Percentiles rank a stretch among this genome's conserved stretches.
Evolutionary conservation across 2,329 filamentous ascomycete species (phyloP).

Genomic region (Thielaviopsis euricoi): DNA sequence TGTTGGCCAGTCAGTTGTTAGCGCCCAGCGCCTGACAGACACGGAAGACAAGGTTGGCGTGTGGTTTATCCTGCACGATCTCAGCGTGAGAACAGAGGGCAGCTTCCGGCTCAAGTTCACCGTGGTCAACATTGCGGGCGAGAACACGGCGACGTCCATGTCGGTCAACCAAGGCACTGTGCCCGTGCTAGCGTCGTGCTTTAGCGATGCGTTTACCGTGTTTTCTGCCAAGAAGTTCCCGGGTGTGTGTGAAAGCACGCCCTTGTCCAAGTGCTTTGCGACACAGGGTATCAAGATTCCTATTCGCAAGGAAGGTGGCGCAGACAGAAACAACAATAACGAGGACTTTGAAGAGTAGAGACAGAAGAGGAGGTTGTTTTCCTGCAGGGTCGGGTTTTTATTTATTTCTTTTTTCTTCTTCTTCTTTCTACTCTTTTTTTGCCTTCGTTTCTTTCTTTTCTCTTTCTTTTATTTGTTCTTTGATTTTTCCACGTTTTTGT

Average conservation of each 20-base stretch:
- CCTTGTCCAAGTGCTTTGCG: slow-evolving; percentile 83
- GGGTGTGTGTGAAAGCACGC: slow-evolving; percentile 85
- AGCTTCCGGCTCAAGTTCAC: slow-evolving; percentile 58
- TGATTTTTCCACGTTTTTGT: too few species aligned
- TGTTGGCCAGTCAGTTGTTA: slow-evolving; percentile 80
- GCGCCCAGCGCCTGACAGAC: slow-evolving; percentile 71
- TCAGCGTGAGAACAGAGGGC: slow-evolving; percentile 87
- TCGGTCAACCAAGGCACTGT: slow-evolving; percentile 58
- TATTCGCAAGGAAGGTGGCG: slow-evolving; percentile 65
- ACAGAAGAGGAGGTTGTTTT: too few species aligned
- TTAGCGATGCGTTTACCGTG: slow-evolving; percentile 80
- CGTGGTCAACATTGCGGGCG: slow-evolving; percentile 59
- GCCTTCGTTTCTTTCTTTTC: neutral
- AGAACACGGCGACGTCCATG: slow-evolving; percentile 21
- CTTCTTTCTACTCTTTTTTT: neutral
- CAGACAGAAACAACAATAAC: slow-evolving; percentile 29
- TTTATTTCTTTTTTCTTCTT: neutral
- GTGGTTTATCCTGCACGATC: slow-evolving; percentile 92
- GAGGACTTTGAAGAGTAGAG: slow-evolving; percentile 27
- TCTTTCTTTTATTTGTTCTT: neutral
- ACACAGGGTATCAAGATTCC: slow-evolving; percentile 92
- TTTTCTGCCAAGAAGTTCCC: slow-evolving; percentile 98
- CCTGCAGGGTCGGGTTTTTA: too few species aligned
- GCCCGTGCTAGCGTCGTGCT: slow-evolving; percentile 69
- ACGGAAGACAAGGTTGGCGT: slow-evolving; percentile 67